Evolutionary conservation across 768 basidiomycete species (phyloP).

Genomic region (Termitomyces sp.): DNA sequence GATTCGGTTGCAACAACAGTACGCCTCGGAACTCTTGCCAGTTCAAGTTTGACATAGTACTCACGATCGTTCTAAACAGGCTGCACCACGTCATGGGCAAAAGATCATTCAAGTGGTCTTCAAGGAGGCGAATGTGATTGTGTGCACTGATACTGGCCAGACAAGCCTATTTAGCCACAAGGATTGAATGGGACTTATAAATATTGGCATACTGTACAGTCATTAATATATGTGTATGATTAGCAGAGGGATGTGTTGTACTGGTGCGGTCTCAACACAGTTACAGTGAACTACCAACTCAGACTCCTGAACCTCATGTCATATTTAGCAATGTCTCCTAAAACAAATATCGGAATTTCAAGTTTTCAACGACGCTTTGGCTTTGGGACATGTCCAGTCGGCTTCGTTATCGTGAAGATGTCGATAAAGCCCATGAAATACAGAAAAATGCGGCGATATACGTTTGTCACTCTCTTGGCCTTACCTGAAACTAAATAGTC

Average conservation of each 20-base stretch:
- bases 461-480: conserved; percentile 32
- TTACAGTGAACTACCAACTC: no score
- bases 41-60: background rate
- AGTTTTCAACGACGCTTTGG: no score
- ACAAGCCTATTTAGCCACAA: conserved; percentile 21
- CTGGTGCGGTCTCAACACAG: no score
- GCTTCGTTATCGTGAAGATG: conserved; percentile 47
- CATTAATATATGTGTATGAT: background rate
- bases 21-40: conserved; percentile 1
- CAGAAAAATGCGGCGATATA: conserved; percentile 57
- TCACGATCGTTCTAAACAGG: conserved; percentile 21
- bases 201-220: background rate
- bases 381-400: conserved; percentile 28
- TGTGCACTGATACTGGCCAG: conserved; percentile 36
- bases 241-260: no score
- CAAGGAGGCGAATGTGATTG: conserved; percentile 28
- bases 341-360: no score
- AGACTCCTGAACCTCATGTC: no score
- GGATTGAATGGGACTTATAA: background rate
- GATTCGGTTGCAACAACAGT: conserved; percentile 21
- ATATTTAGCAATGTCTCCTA: background rate
- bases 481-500: conserved; percentile 5
- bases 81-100: conserved; percentile 28
- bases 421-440: conserved; percentile 54
- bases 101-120: conserved; percentile 37